Base-by-base conservation (phyloP, 768 basidiomycete species). In the Mrakia blollopis region DNA sequence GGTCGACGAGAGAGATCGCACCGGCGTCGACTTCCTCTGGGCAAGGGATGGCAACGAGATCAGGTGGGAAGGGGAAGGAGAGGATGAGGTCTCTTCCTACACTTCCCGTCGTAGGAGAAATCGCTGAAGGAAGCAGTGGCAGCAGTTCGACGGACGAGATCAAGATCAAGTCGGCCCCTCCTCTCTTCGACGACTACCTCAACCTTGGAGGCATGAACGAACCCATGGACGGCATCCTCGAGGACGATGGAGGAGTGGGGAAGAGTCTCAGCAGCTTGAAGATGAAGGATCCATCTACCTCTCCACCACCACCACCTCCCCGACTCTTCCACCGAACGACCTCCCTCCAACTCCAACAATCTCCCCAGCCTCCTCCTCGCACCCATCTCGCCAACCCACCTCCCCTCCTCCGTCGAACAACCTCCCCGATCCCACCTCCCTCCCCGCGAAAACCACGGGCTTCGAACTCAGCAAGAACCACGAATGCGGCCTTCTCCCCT, bases 181-280 rank as follows among this genome's bases (percentile, higher is more conserved):
- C 3, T 21, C 65, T 23, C 25, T 68, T 68, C 39, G 65, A 68
- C 65, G 65, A 68, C 65, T 68, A 68, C 65, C 37, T 68, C 37
- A n/a, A 41, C 35, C 65, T 68, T 39, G 37, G 65, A 23, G 35
- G 37, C 21, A 39, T 68, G 37, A 41, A 68, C 35, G 65, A 68
- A 23, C 25, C 65, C 35, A 68, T 68, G 65, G 37, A 68, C 21
- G 65, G 37, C 21, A 68, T 68, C 65, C 23, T 39, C 35, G 65
- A 68, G 7, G 25, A 35, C 21, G 35, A 35, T 23, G 35, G 35
- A 35, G 65, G 65, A 65, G 37, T 65, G 2, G 63, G 63, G n/a
- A 14, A 44, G 10, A 68, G 65, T n/a, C 65, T 68, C 25, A 39
- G 35, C 37, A 18, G 21, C 25, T 23, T 68, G 1, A 35, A 39